Conservation (phyloP, 805 yeast genomes). For the Tetrapisispora fleetii region DNA sequence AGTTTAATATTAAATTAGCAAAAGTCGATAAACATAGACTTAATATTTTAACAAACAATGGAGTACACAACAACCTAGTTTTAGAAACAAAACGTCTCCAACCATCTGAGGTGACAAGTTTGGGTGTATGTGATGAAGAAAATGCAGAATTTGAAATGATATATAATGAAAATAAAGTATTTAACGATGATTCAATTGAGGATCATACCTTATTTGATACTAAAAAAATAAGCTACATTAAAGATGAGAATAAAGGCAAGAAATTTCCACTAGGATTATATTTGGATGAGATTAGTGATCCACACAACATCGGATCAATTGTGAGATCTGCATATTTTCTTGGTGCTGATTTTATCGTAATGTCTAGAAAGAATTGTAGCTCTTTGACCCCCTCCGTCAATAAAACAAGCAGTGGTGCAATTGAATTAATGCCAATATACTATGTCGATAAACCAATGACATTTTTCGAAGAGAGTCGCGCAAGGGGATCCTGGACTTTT, state of each 20-base stretch:
- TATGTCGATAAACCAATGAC: conserved; percentile 47
- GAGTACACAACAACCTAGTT: conserved; percentile 74
- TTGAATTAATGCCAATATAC: conserved; percentile 60
- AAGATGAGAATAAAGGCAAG: conserved; percentile 6
- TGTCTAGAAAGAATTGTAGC: conserved; percentile 64
- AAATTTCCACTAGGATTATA: conserved; percentile 59
- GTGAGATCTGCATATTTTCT: conserved; percentile 69
- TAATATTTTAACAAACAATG: conserved; percentile 51
- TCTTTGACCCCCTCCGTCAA: conserved; percentile 67
- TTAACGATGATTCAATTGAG: conserved; percentile 3
- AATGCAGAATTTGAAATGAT: conserved; percentile 11
- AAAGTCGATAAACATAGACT: conserved; percentile 37
- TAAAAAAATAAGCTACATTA: neutral
- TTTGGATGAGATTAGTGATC: conserved; percentile 74
- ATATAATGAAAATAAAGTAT: conserved; percentile 6
- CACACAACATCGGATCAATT: conserved; percentile 81
- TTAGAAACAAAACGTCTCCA: conserved; percentile 45
- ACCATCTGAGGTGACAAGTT: conserved; percentile 15
- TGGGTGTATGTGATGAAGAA: conserved; percentile 25
- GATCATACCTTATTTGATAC: neutral
- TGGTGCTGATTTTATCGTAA: conserved; percentile 71
- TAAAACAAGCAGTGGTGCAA: conserved; percentile 78
- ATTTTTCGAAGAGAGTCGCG: conserved; percentile 47
- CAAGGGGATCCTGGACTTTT: conserved; percentile 57
- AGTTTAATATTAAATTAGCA: conserved; percentile 17